A percentile compares a stretch with the other conserved stretches of the same genome.
phyloP scores from a whole-genome alignment of 805 yeast species.

The Wickerhamiella kazuoi region DNA sequence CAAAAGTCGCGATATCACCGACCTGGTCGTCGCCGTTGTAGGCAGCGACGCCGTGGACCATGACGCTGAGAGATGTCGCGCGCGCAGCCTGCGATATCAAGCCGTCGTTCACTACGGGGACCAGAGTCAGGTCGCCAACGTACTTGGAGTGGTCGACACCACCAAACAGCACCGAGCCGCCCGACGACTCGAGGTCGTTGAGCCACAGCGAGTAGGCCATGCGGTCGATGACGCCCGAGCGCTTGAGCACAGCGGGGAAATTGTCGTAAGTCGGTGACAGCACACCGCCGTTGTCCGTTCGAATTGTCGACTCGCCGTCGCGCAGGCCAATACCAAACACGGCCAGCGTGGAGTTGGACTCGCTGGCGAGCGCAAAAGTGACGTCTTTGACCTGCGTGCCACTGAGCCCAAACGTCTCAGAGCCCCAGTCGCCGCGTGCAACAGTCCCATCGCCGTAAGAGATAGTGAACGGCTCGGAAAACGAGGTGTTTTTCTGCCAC shows the following conservation, averaged over 20 bases:
- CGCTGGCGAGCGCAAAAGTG: slow-evolving; percentile 51
- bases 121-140: slow-evolving; percentile 21
- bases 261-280: slow-evolving; percentile 14
- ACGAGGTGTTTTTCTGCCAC: neutral
- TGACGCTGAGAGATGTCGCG: slow-evolving; percentile 7
- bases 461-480: neutral
- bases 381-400: slow-evolving; percentile 27
- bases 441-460: slow-evolving; percentile 2
- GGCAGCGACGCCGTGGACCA: slow-evolving; percentile 3
- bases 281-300: slow-evolving; percentile 1
- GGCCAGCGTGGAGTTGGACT: slow-evolving; percentile 45
- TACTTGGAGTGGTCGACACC: slow-evolving; percentile 27
- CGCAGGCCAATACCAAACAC: slow-evolving; percentile 21
- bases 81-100: neutral
- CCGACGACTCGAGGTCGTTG: slow-evolving; percentile 15
- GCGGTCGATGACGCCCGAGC: slow-evolving; percentile 25
- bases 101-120: slow-evolving; percentile 16
- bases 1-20: slow-evolving; percentile 1
- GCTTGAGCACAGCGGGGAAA: slow-evolving; percentile 19
- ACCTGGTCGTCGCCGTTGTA: neutral
- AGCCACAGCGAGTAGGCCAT: slow-evolving; percentile 30
- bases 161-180: slow-evolving; percentile 26
- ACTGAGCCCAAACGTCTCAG: slow-evolving; percentile 36
- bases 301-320: slow-evolving; percentile 17
- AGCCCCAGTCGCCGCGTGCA: slow-evolving; percentile 45